A percentile compares a stretch with the other conserved stretches of the same genome.
phyloP scores from a whole-genome alignment of 2,329 filamentous ascomycete species.

The Albophoma yamanashiensis region DNA sequence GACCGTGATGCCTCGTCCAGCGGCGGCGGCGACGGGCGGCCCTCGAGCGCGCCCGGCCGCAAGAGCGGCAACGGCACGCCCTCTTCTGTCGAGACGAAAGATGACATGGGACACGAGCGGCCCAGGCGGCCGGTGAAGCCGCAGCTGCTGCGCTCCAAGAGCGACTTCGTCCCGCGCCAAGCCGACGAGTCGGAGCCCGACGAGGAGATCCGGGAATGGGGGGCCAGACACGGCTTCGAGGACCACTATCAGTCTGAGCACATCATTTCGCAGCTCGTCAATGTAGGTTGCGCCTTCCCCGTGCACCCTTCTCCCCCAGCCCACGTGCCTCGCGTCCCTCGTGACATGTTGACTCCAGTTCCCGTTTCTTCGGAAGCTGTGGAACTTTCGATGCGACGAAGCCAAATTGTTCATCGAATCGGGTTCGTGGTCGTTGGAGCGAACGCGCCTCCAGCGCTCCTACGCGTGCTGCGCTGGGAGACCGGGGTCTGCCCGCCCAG shows the following conservation, averaged over 20 bases:
- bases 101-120: constrained; percentile 23
- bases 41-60: constrained; percentile 34
- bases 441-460: neutral
- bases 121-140: constrained; percentile 33
- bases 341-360: neutral
- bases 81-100: constrained; percentile 11
- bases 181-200: constrained; percentile 28
- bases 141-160: constrained; percentile 44
- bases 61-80: constrained; percentile 23
- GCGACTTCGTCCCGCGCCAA: constrained; percentile 37
- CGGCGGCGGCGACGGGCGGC: constrained; percentile 25
- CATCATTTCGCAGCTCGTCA: constrained; percentile 74
- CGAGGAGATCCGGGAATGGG: constrained; percentile 40
- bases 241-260: constrained; percentile 87
- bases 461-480: neutral
- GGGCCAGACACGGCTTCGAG: constrained; percentile 77
- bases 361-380: neutral
- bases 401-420: neutral
- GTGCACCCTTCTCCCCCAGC: constrained; percentile 1
- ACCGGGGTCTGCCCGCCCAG: neutral
- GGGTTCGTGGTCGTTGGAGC: neutral
- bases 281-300: constrained; percentile 41
- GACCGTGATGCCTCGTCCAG: constrained; percentile 16
- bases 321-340: constrained; percentile 4
- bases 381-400: neutral